phyloP scores from a whole-genome alignment of 164 flowering plant species.

The Dillenia suffruticosa region DNA sequence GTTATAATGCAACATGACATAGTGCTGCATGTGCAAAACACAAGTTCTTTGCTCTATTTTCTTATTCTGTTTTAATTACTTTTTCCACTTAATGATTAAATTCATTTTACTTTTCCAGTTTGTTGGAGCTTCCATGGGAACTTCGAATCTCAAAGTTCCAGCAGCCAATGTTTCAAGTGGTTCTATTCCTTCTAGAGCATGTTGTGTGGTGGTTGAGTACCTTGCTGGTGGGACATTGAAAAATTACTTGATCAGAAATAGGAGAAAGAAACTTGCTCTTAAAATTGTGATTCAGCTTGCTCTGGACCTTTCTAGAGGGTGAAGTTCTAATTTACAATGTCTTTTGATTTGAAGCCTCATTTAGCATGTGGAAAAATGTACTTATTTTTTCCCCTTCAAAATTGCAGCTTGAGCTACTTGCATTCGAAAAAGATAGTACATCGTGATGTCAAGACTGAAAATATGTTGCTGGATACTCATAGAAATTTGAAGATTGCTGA shows the following conservation, averaged over 20 bases:
- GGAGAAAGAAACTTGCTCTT: slow-evolving; percentile 21
- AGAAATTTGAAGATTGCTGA: slow-evolving; percentile 75
- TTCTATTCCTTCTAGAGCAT: slow-evolving; percentile 64
- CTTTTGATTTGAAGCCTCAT: not conserved
- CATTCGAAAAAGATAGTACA: slow-evolving; percentile 81
- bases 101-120: slow-evolving; percentile 63
- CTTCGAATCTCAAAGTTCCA: slow-evolving; percentile 74
- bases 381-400: not conserved
- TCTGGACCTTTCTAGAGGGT: slow-evolving; percentile 28
- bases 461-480: slow-evolving; percentile 56
- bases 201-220: slow-evolving; percentile 95
- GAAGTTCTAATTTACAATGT: not conserved
- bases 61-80: no score
- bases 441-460: slow-evolving; percentile 84
- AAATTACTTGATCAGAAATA: slow-evolving; percentile 43
- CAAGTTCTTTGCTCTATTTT: no score
- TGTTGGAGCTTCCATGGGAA: slow-evolving; percentile 92
- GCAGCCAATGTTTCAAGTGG: not conserved
- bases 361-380: not conserved
- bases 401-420: slow-evolving; percentile 72
- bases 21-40: no score
- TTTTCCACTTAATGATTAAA: no score
- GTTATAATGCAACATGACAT: no score
- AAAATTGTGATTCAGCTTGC: slow-evolving; percentile 24
- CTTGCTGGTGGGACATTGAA: slow-evolving; percentile 80